Evolutionary conservation across 2,329 filamentous ascomycete genomes (phyloP), one percentile per base, ranked within the genome.

Genomic region (Monascus ruber): DNA sequence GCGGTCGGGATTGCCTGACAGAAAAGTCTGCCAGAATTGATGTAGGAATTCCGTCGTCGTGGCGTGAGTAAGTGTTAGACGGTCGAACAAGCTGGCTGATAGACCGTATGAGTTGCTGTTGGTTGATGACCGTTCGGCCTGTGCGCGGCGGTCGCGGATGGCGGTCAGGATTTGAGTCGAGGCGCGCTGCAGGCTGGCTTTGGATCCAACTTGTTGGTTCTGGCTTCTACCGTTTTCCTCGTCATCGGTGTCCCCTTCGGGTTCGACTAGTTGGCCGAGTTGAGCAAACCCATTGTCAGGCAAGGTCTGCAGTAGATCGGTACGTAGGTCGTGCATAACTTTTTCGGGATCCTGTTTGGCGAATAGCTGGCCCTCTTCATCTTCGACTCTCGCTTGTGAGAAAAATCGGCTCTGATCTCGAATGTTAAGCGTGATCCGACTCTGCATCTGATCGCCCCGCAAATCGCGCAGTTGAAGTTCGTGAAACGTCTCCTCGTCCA

Each of bases 31-130:
- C 89, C 89, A 98, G 67, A 98, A 98, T 60, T 96, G 93, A 52
- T 89, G 85, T n/a, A 98, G 69, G 54, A 96, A 98, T 56, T 98
- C 91, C 31, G 85, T 82, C 0, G 86, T 93, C 0, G 91, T 98
- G 38, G 88, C 88, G 58, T 96, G 87, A 0, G 89, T 94, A 40
- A 83, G 71, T 8, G 69, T 71, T n/a, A 84, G 55, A 11, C 73
- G 73, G 47, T 83, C 78, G 47, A 77, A 79, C 1, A 78, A 65
- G 2, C 60, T 51, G 6, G 63, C 47, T 1, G 72, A 68, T 10
- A 76, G 59, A 4, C 71, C 72, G 27, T 62, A 66, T 1, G 65
- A 65, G 27, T 56, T 28, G 6, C 6, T n/a, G 5, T 63, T 55
- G 2, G 51, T 51, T 3, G 59, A 48, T 4, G 50, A 50, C 33